phyloP scores from a whole-genome alignment of 805 yeast species.

The Sungouiella thailandica region DNA sequence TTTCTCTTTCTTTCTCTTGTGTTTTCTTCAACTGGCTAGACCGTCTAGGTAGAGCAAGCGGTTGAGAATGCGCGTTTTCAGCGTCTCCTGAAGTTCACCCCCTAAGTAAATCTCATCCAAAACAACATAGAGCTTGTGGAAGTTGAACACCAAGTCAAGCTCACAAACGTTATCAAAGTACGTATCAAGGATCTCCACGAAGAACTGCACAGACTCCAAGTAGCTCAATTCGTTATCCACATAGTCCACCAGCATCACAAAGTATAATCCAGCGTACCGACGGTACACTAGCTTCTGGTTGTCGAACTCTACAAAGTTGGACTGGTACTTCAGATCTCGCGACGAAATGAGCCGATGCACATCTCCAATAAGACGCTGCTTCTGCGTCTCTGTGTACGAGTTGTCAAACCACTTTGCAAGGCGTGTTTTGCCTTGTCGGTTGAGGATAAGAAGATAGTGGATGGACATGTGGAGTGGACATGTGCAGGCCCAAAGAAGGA shows the following conservation, averaged over 20 bases:
- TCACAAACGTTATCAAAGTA: slow-evolving; percentile 92
- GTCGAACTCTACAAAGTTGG: slow-evolving; percentile 67
- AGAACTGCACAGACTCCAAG: slow-evolving; percentile 77
- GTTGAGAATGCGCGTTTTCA: slow-evolving; percentile 60
- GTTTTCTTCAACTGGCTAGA: neutral
- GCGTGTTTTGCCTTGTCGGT: slow-evolving; percentile 91
- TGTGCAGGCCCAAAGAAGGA: too few species aligned
- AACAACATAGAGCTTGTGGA: slow-evolving; percentile 75
- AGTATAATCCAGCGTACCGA: slow-evolving; percentile 87
- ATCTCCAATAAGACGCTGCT: slow-evolving; percentile 44
- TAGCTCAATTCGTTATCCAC: slow-evolving; percentile 78
- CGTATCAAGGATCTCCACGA: slow-evolving; percentile 83
- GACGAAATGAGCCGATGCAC: slow-evolving; percentile 77
- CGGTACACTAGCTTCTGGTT: slow-evolving; percentile 70
- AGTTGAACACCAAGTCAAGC: slow-evolving; percentile 87
- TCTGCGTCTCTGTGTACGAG: slow-evolving; percentile 24
- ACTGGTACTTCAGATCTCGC: slow-evolving; percentile 78
- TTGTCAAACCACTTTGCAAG: slow-evolving; percentile 69
- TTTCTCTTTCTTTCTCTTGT: neutral
- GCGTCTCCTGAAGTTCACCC: slow-evolving; percentile 87
- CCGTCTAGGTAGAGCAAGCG: slow-evolving; percentile 62
- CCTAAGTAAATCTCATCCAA: slow-evolving; percentile 85
- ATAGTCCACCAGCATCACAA: slow-evolving; percentile 77
- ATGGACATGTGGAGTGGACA: slow-evolving; percentile 64
- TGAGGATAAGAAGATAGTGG: slow-evolving; percentile 76